Evolutionary conservation across 257 asterid species (phyloP).

Genomic region (Henckelia pumila): DNA sequence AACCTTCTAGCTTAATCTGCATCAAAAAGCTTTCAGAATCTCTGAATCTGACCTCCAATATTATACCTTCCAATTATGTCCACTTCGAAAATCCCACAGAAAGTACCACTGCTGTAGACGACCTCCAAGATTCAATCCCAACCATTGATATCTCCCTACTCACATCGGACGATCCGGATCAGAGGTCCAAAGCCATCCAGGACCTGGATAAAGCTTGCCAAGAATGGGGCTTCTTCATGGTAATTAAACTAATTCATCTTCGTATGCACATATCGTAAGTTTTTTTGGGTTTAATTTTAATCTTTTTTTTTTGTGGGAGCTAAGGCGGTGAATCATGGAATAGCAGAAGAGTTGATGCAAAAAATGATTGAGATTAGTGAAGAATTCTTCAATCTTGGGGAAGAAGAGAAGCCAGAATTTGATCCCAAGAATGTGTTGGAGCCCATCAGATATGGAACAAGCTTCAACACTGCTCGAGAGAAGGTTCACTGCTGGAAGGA

Average conservation of each 20-base stretch:
- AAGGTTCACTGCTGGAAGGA: slow-evolving; percentile 63
- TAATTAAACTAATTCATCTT: no score
- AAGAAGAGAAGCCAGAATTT: slow-evolving; percentile 59
- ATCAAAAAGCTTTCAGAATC: slow-evolving; percentile 45
- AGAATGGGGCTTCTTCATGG: slow-evolving; percentile 70
- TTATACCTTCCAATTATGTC: slow-evolving; percentile 48
- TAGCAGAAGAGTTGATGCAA: slow-evolving; percentile 44
- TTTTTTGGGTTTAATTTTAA: no score
- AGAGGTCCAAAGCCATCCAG: slow-evolving; percentile 39
- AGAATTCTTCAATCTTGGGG: slow-evolving; percentile 58
- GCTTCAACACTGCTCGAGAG: slow-evolving; percentile 60
- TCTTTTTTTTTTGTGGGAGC: no score
- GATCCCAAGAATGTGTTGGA: slow-evolving; percentile 47
- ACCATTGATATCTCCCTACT: slow-evolving; percentile 45
- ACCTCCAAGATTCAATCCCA: no score
- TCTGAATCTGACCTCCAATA: slow-evolving; percentile 27
- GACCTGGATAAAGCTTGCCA: slow-evolving; percentile 46
- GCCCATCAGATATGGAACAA: slow-evolving; percentile 77
- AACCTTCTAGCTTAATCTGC: no score
- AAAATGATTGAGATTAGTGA: slow-evolving; percentile 37
- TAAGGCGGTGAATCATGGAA: slow-evolving; percentile 80
- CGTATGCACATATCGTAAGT: no score
- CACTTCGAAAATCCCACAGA: slow-evolving; percentile 30
- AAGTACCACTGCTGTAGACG: slow-evolving; percentile 26
- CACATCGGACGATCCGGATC: slow-evolving; percentile 32